Percentiles rank a stretch among this genome's conserved stretches.
Evolutionary conservation across 2,329 filamentous ascomycete genomes (phyloP).

Genomic region (Xylaria sp.): DNA sequence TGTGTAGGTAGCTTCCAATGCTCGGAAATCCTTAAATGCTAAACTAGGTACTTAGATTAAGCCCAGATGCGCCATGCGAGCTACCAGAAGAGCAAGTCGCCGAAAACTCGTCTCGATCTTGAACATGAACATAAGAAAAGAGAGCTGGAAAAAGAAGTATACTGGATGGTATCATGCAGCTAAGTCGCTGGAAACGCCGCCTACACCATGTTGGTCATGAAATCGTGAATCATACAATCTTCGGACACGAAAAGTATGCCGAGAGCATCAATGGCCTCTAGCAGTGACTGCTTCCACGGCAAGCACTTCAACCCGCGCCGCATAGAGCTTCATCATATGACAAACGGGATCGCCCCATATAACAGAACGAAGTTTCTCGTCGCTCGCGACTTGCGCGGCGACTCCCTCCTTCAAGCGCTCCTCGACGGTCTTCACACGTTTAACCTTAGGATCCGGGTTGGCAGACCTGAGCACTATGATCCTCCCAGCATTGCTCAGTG

Average conservation of each 20-base stretch:
- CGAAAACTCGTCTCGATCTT: not conserved
- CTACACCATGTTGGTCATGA: conserved; percentile 2
- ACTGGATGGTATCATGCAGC: conserved; percentile 8
- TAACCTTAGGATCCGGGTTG: conserved; percentile 52
- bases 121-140: conserved; percentile 48
- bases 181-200: conserved; percentile 5
- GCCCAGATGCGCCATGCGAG: not conserved
- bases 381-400: conserved; percentile 74
- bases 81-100: not conserved
- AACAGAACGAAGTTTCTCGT: conserved; percentile 74
- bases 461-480: conserved; percentile 73
- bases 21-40: not conserved
- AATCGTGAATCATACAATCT: conserved; percentile 29
- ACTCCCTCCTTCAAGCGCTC: conserved; percentile 68
- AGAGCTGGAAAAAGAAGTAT: not conserved
- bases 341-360: conserved; percentile 85
- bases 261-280: conserved; percentile 42
- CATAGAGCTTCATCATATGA: conserved; percentile 84
- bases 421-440: conserved; percentile 60
- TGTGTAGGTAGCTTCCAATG: not conserved
- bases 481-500: conserved; percentile 76
- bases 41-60: too few species aligned
- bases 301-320: conserved; percentile 74
- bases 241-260: not conserved
- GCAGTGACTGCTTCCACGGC: conserved; percentile 74